phyloP scores from a whole-genome alignment of 371 early-diverging fungal genomes.

The Mortierella sp. region DNA sequence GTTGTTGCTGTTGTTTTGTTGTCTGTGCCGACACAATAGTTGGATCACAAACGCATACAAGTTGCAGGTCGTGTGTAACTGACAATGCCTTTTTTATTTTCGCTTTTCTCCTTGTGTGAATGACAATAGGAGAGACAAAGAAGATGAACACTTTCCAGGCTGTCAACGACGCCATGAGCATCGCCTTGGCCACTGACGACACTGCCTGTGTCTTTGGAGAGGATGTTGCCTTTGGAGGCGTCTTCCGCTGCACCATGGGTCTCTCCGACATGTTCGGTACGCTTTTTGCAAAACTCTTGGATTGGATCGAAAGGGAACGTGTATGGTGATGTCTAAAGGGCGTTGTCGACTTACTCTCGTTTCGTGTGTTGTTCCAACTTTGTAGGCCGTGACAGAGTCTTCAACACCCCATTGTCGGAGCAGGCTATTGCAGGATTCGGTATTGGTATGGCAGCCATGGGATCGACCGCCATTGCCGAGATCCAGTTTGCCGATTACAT shows the following conservation, averaged over 20 bases:
- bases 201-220: conserved; percentile 97
- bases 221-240: conserved; percentile 98
- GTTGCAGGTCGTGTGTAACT: neutral
- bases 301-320: neutral
- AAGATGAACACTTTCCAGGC: conserved; percentile 97
- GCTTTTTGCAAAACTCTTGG: neutral
- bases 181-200: conserved; percentile 91
- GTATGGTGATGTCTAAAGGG: neutral
- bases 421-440: conserved; percentile 98
- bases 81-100: neutral
- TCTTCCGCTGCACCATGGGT: conserved; percentile 96
- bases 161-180: conserved; percentile 94
- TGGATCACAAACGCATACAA: neutral
- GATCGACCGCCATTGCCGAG: conserved; percentile 98
- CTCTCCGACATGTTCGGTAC: conserved; percentile 91
- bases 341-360: neutral
- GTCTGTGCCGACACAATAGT: neutral
- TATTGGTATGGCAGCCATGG: conserved; percentile 97
- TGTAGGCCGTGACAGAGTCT: conserved; percentile 86
- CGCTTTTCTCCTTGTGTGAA: neutral
- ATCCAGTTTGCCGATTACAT: conserved; percentile 99
- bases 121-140: conserved; percentile 76
- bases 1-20: neutral
- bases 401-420: conserved; percentile 97
- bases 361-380: neutral